Base-by-base conservation (phyloP, 139 green algal genomes). In the Edaphochlamys debaryana region DNA sequence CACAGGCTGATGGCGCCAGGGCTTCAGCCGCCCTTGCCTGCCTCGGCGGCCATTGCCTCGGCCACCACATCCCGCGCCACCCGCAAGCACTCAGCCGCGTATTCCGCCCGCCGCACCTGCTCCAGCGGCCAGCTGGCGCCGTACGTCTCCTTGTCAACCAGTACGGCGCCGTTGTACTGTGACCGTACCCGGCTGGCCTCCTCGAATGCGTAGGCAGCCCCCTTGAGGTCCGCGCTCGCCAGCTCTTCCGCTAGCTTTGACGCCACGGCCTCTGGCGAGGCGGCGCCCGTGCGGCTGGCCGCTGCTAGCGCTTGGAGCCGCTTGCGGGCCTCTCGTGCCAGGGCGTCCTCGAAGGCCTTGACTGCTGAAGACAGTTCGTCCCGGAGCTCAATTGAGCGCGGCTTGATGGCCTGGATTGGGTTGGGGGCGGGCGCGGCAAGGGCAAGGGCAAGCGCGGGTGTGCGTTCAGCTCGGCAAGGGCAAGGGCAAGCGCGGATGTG, bases 61-160 rank as follows among this genome's bases (percentile, higher is more conserved):
- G n/a, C n/a, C n/a, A n/a, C n/a, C n/a, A n/a, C n/a, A n/a, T n/a
- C n/a, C n/a, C n/a, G n/a, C n/a, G n/a, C n/a, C n/a, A n/a, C n/a
- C n/a, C n/a, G n/a, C n/a, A n/a, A n/a, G n/a, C n/a, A n/a, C 58
- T 66, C 58, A 2, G 5, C 27, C 17, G 27, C 22, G 29, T 36
- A 66, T 3, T 66, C 58, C 58, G 34, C 11, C 58, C 22, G 22
- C 58, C 58, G 25, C 58, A 66, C 17, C n/a, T 41, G 63, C 32
- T 69, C 32, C 63, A 69, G 32, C 63, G 63, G 63, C 63, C 63
- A 69, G 32, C 63, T 34, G 32, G 32, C 32, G 32, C 63, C 63
- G 63, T 69, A 69, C 63, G 63, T 69, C 32, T 69, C 63, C 63
- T 69, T 69, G 13, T 69, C 63, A 15, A 17, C 32, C 63, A 69